Evolutionary conservation across 179 eudicot species (phyloP).

Genomic region (Corrigiola litoralis): DNA sequence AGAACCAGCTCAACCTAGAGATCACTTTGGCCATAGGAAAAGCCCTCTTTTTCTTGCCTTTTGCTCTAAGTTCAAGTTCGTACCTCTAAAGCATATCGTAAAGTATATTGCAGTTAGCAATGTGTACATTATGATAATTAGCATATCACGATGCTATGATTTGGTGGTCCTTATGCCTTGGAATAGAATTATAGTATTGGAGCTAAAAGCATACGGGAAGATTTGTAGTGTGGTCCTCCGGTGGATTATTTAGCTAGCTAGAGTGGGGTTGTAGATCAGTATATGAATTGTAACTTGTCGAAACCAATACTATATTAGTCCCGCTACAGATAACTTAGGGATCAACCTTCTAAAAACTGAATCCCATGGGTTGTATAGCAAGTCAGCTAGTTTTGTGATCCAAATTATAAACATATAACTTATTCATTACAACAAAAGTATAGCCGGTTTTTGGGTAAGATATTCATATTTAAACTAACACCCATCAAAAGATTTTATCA

Average conservation of each 20-base stretch:
- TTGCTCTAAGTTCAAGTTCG: conserved; percentile 31
- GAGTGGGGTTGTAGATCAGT: neutral
- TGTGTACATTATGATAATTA: conserved; percentile 31
- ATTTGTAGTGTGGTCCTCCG: conserved; percentile 10
- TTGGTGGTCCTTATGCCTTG: conserved; percentile 20
- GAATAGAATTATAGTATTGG: neutral
- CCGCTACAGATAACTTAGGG: neutral
- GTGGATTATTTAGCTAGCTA: neutral
- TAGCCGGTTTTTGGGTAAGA: too few relatives aligned
- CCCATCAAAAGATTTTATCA: too few relatives aligned
- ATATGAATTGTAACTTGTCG: too few relatives aligned
- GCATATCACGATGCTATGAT: conserved; percentile 37
- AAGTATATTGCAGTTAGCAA: conserved; percentile 25
- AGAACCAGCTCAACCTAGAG: conserved; percentile 8
- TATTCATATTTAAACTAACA: too few relatives aligned
- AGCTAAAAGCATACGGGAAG: neutral
- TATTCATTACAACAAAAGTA: too few relatives aligned
- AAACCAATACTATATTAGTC: too few relatives aligned
- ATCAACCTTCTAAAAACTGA: neutral
- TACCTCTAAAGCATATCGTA: conserved; percentile 24
- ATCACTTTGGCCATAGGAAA: conserved; percentile 21
- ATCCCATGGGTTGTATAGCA: too few relatives aligned
- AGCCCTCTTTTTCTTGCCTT: conserved; percentile 16
- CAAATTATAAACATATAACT: too few relatives aligned
- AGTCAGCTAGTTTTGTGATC: too few relatives aligned